Base-by-base conservation (phyloP, 1,139 yeast genomes). In the Candida tropicalis region DNA sequence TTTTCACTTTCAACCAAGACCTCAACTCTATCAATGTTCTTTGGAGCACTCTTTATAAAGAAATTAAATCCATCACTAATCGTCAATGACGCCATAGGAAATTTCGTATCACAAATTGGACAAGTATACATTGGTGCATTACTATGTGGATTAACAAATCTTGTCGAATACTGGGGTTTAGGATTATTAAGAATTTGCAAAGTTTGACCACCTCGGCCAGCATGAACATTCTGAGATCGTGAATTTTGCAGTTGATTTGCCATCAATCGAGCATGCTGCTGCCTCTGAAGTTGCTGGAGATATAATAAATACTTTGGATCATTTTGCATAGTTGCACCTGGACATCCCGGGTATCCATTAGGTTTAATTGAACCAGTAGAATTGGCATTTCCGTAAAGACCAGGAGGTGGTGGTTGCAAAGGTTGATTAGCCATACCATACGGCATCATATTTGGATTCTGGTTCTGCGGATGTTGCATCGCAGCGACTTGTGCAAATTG, bases 1-100 rank as follows among this genome's bases (percentile, higher is more conserved):
- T 63, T 63, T 25, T 58, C 56, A 63, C 65, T 58, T 39, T 69
- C 75, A 23, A 65, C 47, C 26, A 37, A 37, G 23, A 73, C 53
- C 49, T 73, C 77, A 2, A 73, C 65, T 41, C 69, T 51, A 32
- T 66, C 66, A 3, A 68, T 60, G 18, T 64, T 60, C 40, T 45
- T 49, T 1, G 76, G 74, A 0, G 77, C 69, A 28, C 65, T 63
- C 49, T 68, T 70, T 27, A 73, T 67, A 46, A 73, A 73, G 49
- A 62, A 73, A 47, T 73, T 73, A 56, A 64, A 70, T 2, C 70
- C 62, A 45, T 72, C 76, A 37, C 74, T 68, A 18, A 73, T 70
- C 41, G 57, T 58, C 25, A 73, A 52, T 38, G 70, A 73, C 46
- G 58, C 59, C 35, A 73, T 55, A 8, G 62, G 63, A 47, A 73